phyloP scores from a whole-genome alignment of 495 filamentous ascomycete genomes.

The Annulohypoxylon stygium region DNA sequence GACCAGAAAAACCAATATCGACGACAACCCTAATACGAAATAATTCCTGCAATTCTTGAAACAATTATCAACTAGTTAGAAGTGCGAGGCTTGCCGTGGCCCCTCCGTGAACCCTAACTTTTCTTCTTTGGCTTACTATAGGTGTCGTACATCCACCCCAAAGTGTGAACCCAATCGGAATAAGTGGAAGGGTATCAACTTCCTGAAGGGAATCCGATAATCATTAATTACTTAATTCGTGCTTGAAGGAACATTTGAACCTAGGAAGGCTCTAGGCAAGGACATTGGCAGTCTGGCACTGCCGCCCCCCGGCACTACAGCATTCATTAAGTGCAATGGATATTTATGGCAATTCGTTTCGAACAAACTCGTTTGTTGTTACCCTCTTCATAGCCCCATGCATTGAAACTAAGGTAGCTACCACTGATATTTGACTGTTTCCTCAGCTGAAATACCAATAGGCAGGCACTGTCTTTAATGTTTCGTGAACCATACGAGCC shows the following conservation, averaged over 20 bases:
- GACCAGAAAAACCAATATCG: not conserved
- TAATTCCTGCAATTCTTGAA: not conserved
- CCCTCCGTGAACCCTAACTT: conserved; percentile 23
- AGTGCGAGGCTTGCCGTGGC: conserved; percentile 34
- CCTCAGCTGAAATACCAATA: conserved; percentile 14
- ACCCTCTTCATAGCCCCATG: conserved; percentile 1
- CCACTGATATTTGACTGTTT: not conserved
- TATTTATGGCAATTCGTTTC: conserved; percentile 21
- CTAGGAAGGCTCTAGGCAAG: conserved; percentile 23
- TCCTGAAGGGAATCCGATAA: conserved; percentile 28
- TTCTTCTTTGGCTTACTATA: conserved; percentile 20
- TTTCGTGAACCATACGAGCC: not conserved
- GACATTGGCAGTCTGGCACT: not conserved
- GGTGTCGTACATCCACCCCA: conserved; percentile 21
- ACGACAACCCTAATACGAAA: not conserved
- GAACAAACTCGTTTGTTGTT: conserved; percentile 15
- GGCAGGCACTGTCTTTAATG: not conserved
- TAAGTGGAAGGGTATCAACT: not conserved
- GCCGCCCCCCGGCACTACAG: conserved; percentile 6
- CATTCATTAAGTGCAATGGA: conserved; percentile 3
- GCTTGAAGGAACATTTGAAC: conserved; percentile 1
- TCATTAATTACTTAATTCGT: conserved; percentile 29
- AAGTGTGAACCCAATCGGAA: conserved; percentile 32
- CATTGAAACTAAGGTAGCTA: conserved; percentile 7
- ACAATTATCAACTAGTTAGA: conserved; percentile 17